phyloP scores from a whole-genome alignment of 345 rosid genomes.

The Linum tenue region DNA sequence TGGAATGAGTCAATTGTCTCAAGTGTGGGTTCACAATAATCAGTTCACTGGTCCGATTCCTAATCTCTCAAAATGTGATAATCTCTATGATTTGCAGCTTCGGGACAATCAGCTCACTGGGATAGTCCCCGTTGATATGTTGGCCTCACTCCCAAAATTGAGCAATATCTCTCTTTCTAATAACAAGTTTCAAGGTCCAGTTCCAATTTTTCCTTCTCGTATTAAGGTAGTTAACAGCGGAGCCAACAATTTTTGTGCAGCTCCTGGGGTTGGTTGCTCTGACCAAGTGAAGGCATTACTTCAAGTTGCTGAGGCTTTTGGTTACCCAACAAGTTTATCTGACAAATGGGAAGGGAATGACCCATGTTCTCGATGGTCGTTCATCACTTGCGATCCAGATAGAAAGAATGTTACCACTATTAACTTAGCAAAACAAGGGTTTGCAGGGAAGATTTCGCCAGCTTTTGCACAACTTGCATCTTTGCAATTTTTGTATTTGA shows the following conservation, averaged over 20 bases:
- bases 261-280: conserved; percentile 39
- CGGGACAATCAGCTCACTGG: conserved; percentile 73
- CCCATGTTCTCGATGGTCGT: conserved; percentile 52
- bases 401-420: conserved; percentile 29
- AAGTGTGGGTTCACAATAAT: conserved; percentile 69
- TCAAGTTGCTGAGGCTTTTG: conserved; percentile 50
- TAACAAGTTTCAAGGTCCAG: conserved; percentile 70
- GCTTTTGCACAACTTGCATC: conserved; percentile 43
- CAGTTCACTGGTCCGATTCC: conserved; percentile 67
- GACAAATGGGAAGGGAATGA: conserved; percentile 67
- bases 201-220: conserved; percentile 26
- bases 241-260: conserved; percentile 39
- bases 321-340: conserved; percentile 49
- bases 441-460: conserved; percentile 55
- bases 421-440: conserved; percentile 38
- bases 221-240: conserved; percentile 21
- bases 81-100: conserved; percentile 56
- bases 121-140: conserved; percentile 31
- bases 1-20: conserved; percentile 39
- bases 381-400: conserved; percentile 37
- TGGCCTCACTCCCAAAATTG: conserved; percentile 30
- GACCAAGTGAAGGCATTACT: conserved; percentile 53
- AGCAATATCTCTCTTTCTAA: conserved; percentile 41
- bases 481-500: conserved; percentile 42
- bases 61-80: conserved; percentile 45